Evolutionary conservation across 2,329 filamentous ascomycete genomes (phyloP), one percentile per base, ranked within the genome.

Genomic region (Tolypocladium sp.): DNA sequence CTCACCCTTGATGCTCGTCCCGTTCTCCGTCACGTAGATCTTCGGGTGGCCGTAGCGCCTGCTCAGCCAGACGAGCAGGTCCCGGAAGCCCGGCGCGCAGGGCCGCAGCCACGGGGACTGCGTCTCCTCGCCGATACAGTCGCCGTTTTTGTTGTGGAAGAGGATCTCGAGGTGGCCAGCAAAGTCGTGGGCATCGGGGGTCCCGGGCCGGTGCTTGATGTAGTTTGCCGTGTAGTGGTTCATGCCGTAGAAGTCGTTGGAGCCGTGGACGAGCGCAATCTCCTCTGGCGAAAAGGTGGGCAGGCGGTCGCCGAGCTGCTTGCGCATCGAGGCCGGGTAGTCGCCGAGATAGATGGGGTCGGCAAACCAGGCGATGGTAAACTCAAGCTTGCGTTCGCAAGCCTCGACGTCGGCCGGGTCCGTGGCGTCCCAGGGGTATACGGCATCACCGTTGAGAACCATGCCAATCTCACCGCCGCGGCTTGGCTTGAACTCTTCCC

Each of bases 241-340:
- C 90, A 93, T 93, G 72, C 90, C 91, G 74, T 95, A 95, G 75
- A 95, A 95, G 78, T 95, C 91, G 73, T 94, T 94, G 70, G 87
- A 91, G n/a, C 89, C 90, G 68, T 88, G 81, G 53, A 96, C 85
- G n/a, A 94, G 78, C 2, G 83, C 83, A 30, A 79, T 73, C 70
- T 96, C 90, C 64, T 90, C 88, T 0, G 81, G 73, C 0, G 88
- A 91, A 72, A 90, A 94, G 52, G 79, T 77, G 6, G 91, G 91
- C 55, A 95, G 81, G 17, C 90, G 85, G 70, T 87, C 80, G 59
- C 91, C 90, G 22, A 95, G 85, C 77, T 95, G 91, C 70, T 85
- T 84, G 60, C 83, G 81, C 90, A 95, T 95, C 61, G 87, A 91
- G 61, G 84, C 89, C 9, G 91, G 91, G 74, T 95, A 95, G 65